Evolutionary conservation across 495 filamentous ascomycete genomes (phyloP).

Genomic region (Penicillium paradoxum): DNA sequence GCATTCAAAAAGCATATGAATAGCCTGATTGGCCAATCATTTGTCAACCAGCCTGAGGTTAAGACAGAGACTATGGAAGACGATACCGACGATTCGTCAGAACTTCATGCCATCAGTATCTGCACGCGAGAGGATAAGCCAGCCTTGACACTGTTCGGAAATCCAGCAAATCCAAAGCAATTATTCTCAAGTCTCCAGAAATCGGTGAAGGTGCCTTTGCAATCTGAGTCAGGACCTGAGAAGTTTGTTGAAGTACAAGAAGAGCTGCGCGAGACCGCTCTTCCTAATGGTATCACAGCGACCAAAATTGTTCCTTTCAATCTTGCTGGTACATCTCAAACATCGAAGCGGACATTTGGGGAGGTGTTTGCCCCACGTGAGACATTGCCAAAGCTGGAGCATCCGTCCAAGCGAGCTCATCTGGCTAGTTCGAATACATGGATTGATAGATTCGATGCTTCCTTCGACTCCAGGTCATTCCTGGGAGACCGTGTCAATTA

Average conservation of each 20-base stretch:
- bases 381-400: conserved; percentile 60
- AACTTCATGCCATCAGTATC: conserved; percentile 21
- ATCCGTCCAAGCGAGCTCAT: conserved; percentile 46
- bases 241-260: conserved; percentile 45
- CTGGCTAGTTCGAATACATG: conserved; percentile 28
- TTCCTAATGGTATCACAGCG: conserved; percentile 70
- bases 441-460: conserved; percentile 42
- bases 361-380: conserved; percentile 74
- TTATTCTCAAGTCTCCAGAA: conserved; percentile 78
- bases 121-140: conserved; percentile 44
- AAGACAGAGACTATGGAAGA: conserved; percentile 40
- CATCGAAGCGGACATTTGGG: conserved; percentile 61
- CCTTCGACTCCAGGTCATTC: conserved; percentile 32
- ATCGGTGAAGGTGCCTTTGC: conserved; percentile 33
- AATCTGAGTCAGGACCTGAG: conserved; percentile 36
- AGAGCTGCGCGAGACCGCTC: conserved; percentile 52
- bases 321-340: conserved; percentile 31
- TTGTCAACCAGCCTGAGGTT: conserved; percentile 33
- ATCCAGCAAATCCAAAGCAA: conserved; percentile 66
- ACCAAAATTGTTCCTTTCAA: conserved; percentile 62
- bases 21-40: conserved; percentile 41
- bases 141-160: conserved; percentile 64
- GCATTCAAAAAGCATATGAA: conserved; percentile 49
- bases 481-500: conserved; percentile 40
- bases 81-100: conserved; percentile 26